phyloP scores from a whole-genome alignment of 805 yeast species.

The Brettanomyces custersianus region DNA sequence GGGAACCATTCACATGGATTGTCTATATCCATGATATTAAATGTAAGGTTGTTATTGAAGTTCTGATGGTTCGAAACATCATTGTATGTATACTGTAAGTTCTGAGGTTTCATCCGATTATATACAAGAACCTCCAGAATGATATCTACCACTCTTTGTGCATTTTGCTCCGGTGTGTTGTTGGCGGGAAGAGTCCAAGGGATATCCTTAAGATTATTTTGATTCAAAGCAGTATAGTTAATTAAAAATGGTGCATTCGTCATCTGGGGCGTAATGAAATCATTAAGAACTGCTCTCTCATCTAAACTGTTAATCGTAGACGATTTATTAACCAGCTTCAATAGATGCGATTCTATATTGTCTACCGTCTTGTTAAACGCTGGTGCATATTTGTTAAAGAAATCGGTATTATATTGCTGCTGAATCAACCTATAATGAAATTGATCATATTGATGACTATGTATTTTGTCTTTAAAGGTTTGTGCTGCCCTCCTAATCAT shows the following conservation, averaged over 20 bases:
- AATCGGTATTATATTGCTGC: constrained; percentile 4
- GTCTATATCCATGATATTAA: constrained; percentile 34
- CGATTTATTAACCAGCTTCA: neutral
- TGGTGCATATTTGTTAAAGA: constrained; percentile 5
- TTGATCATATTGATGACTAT: neutral
- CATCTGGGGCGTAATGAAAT: neutral
- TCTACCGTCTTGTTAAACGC: neutral
- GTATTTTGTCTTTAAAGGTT: constrained; percentile 7
- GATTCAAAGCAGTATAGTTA: neutral
- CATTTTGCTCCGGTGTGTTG: neutral
- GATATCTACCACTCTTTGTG: constrained; percentile 12
- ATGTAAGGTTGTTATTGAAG: constrained; percentile 25
- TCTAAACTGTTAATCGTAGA: neutral
- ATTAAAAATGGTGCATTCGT: neutral
- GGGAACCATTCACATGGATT: constrained; percentile 80
- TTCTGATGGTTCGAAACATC: constrained; percentile 24
- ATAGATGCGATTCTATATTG: neutral
- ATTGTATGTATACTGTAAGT: constrained; percentile 18
- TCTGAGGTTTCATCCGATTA: constrained; percentile 21
- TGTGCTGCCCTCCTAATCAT: constrained; percentile 7
- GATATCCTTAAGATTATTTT: neutral
- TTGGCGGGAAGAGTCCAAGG: neutral
- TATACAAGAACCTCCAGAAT: constrained; percentile 22
- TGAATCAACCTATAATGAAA: constrained; percentile 8
- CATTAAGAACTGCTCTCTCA: neutral